Evolutionary conservation across 2,329 filamentous ascomycete species (phyloP), one percentile per base, ranked within the genome.

Genomic region (Pseudocercospora pini-densiflorae): DNA sequence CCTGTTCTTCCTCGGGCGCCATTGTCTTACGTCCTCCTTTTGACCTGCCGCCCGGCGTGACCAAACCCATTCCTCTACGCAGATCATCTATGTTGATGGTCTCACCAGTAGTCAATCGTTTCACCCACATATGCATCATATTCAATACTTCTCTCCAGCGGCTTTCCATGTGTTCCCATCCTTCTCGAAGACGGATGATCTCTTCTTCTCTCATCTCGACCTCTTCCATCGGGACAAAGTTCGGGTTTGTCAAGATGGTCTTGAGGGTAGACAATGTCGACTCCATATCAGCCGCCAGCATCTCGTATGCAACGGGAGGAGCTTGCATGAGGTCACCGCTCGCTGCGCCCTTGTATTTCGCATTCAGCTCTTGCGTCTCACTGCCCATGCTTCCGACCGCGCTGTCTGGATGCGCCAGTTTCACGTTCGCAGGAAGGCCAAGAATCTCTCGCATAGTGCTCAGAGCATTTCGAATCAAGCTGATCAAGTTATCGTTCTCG

Each of bases 161-260:
- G 23, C 83, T 86, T 78, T 98, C 94, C 92, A 98, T 97, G 79
- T 91, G 93, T 77, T 96, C 92, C 90, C 94, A 97, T 16, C 94
- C 93, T 63, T 91, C 88, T 62, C 92, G 89, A 57, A 99, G 83
- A 60, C 92, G 87, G 61, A 87, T 85, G 70, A 99, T 98, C 77
- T 97, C 94, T 66, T 96, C 91, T 70, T 99, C 94, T 62, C 94
- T 89, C n/a, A 93, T 81, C 75, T 96, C 90, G 1, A 99, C 93
- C 78, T 98, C 95, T 74, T 98, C 95, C 23, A 98, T 88, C 0
- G 94, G 92, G 14, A 97, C 95, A 77, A 98, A 99, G 2, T 94
- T 97, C 1, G 95, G 95, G 75, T 98, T 98, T 8, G 93, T 97
- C 53, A 99, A 84, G 43, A 99, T 87, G 2, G 87, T 90, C 70